phyloP scores from a whole-genome alignment of 2,329 filamentous ascomycete species.

The Esteya vermicola region DNA sequence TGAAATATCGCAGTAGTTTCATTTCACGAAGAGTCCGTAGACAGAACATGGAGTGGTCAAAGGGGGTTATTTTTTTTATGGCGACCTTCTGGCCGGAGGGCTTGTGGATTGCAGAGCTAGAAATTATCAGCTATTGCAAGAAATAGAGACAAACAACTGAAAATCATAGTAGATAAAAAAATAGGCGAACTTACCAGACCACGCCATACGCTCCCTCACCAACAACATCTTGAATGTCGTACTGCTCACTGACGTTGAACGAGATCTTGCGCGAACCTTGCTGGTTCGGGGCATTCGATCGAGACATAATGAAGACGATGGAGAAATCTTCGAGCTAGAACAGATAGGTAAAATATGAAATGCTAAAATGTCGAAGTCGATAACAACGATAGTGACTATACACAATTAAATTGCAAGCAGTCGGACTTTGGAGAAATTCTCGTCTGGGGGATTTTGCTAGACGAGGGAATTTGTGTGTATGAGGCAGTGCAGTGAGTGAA shows the following conservation, averaged over 20 bases:
- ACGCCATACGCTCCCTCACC: conserved; percentile 97
- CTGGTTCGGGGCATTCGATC: conserved; percentile 39
- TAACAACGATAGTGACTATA: no score
- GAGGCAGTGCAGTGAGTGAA: no score
- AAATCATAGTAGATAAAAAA: not conserved
- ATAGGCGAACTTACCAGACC: conserved; percentile 89
- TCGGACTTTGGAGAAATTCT: no score
- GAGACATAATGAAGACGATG: conserved; percentile 33
- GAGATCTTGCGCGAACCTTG: conserved; percentile 81
- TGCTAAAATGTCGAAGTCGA: no score
- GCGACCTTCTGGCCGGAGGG: conserved; percentile 96
- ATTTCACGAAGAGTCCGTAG: conserved; percentile 93
- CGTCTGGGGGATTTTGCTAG: no score
- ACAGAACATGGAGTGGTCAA: conserved; percentile 99
- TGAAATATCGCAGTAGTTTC: conserved; percentile 98
- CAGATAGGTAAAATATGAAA: no score
- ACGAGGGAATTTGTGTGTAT: no score
- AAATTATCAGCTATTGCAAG: no score
- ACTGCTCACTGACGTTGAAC: conserved; percentile 99
- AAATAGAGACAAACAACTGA: not conserved
- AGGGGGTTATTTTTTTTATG: conserved; percentile 99
- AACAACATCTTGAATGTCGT: conserved; percentile 98
- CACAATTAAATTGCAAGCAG: no score
- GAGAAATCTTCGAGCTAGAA: not conserved
- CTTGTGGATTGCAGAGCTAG: conserved; percentile 96